These are phyloP conservation scores for Iberis pinnata DNA, from an alignment of 345 rosid species.

Conservation along the genomic window DNA sequence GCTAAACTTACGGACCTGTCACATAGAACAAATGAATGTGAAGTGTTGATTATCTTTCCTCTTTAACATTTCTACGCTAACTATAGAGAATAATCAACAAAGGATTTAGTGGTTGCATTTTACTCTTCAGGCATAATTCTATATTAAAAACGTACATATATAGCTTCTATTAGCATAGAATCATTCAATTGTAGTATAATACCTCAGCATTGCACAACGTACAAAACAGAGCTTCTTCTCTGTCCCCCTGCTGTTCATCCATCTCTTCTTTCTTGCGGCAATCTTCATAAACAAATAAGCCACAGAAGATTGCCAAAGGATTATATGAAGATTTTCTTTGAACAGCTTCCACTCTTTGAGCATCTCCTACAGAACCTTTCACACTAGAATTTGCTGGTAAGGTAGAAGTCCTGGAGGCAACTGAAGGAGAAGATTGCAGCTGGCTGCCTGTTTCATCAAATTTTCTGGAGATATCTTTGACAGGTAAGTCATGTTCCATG, in stretches of 20 bases:
- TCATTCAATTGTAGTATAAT: slow-evolving; percentile 7
- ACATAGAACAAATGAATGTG: neutral
- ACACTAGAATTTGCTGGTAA: slow-evolving; percentile 56
- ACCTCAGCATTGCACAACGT: slow-evolving; percentile 98
- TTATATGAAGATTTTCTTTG: slow-evolving; percentile 32
- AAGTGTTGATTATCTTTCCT: neutral
- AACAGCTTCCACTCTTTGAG: slow-evolving; percentile 33
- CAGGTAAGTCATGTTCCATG: slow-evolving; percentile 28
- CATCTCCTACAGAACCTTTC: slow-evolving; percentile 57
- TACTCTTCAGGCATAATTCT: neutral
- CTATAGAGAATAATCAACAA: neutral
- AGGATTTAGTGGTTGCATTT: neutral
- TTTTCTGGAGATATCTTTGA: slow-evolving; percentile 37
- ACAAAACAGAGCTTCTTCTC: slow-evolving; percentile 85
- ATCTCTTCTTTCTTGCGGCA: slow-evolving; percentile 55
- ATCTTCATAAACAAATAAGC: slow-evolving; percentile 74
- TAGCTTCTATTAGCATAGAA: neutral
- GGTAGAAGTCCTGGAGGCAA: slow-evolving; percentile 66
- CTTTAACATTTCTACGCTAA: neutral
- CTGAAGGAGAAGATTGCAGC: slow-evolving; percentile 61
- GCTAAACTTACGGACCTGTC: slow-evolving; percentile 89
- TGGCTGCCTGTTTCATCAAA: slow-evolving; percentile 55
- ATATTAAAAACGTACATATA: neutral
- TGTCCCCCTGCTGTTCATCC: slow-evolving; percentile 47
- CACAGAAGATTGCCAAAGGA: slow-evolving; percentile 64